phyloP scores from a whole-genome alignment of 1,284 basidiomycete genomes.

The Sanghuangporus sanghuang region DNA sequence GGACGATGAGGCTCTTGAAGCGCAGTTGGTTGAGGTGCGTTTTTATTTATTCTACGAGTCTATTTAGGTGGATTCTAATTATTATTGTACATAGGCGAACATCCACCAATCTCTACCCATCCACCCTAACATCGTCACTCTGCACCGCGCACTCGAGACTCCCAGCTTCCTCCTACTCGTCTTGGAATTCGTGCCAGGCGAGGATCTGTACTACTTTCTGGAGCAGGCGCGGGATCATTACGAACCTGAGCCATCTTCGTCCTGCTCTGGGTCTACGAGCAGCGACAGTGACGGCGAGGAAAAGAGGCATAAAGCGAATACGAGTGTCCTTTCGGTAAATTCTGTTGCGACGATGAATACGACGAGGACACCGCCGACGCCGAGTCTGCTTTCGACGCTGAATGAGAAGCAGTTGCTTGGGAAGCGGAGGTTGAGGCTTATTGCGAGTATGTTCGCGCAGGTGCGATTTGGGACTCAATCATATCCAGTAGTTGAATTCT shows the following conservation, averaged over 20 bases:
- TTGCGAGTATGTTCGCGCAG: slow-evolving; percentile 89
- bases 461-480: slow-evolving; percentile 9
- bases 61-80: neutral
- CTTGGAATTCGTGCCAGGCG: slow-evolving; percentile 92
- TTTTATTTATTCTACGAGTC: neutral
- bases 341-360: slow-evolving; percentile 13
- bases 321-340: slow-evolving; percentile 6
- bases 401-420: slow-evolving; percentile 82
- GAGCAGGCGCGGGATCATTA: slow-evolving; percentile 89
- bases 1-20: slow-evolving; percentile 77
- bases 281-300: slow-evolving; percentile 37
- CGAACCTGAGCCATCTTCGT: slow-evolving; percentile 44
- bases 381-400: slow-evolving; percentile 86
- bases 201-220: slow-evolving; percentile 96
- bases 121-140: slow-evolving; percentile 93
- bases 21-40: slow-evolving; percentile 83
- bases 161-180: slow-evolving; percentile 75
- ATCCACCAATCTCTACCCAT: slow-evolving; percentile 91
- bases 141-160: slow-evolving; percentile 86
- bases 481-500: neutral
- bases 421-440: slow-evolving; percentile 81
- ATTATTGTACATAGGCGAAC: slow-evolving; percentile 52
- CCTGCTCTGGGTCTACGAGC: neutral
- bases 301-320: slow-evolving; percentile 4
- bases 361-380: slow-evolving; percentile 85